A percentile compares a stretch with the other conserved stretches of the same genome.
Evolutionary conservation across 176 grass and related monocot genomes (phyloP).

Genomic region (Lolium perenne): DNA sequence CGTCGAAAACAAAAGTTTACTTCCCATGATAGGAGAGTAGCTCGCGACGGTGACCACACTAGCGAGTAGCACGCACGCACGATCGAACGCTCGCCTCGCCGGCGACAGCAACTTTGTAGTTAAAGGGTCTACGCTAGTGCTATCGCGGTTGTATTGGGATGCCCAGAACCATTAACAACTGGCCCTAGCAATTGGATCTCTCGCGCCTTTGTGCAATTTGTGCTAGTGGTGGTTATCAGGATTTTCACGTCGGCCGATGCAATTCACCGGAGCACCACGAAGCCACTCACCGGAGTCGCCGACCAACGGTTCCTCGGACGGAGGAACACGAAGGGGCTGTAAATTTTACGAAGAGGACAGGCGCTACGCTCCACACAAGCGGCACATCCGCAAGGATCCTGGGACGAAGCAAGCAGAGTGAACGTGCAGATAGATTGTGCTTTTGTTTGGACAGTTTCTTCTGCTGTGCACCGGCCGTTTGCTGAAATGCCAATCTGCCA

Average conservation of each 20-base stretch:
- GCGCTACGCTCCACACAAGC: conserved; percentile 1
- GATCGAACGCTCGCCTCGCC: not conserved
- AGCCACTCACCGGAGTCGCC: conserved; percentile 17
- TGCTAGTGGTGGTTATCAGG: conserved; percentile 4
- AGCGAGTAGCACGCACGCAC: not conserved
- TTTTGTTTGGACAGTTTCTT: conserved; percentile 8
- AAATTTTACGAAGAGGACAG: not conserved
- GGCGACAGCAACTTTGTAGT: conserved; percentile 8
- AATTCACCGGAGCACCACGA: conserved; percentile 10
- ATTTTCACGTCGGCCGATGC: conserved; percentile 52
- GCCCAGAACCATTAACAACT: conserved; percentile 48
- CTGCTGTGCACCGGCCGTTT: not conserved
- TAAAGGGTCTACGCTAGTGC: conserved; percentile 34
- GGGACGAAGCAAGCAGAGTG: not conserved
- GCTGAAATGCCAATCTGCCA: conserved; percentile 21
- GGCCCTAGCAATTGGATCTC: conserved; percentile 39
- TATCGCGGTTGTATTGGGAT: conserved; percentile 11
- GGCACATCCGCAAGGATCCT: not conserved
- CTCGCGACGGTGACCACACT: conserved; percentile 31
- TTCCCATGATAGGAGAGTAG: conserved; percentile 30
- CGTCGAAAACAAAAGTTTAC: conserved; percentile 33
- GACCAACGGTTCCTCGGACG: not conserved
- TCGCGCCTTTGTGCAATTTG: conserved; percentile 34
- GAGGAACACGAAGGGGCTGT: not conserved
- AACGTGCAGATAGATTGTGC: not conserved